A percentile compares a stretch with the other conserved stretches of the same genome.
phyloP scores from a whole-genome alignment of 306 rosid genomes.

The Quercus wislizeni region DNA sequence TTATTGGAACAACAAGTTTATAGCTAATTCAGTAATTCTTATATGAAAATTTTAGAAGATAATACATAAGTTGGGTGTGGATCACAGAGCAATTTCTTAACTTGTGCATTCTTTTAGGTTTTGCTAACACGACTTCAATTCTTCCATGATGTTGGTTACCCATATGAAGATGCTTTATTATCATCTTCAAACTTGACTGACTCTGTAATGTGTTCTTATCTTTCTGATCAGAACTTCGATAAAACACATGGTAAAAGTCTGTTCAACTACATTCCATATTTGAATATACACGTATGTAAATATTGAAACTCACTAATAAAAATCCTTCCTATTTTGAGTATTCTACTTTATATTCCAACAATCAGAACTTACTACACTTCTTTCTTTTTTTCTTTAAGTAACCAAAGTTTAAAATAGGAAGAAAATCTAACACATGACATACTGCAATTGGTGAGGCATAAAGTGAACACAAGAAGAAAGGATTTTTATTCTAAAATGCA shows the following conservation, averaged over 20 bases:
- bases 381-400: too few relatives aligned
- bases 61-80: not conserved
- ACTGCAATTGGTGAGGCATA: too few relatives aligned
- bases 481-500: too few relatives aligned
- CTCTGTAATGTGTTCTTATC: slow-evolving; percentile 59
- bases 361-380: too few relatives aligned
- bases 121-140: slow-evolving; percentile 58
- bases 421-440: too few relatives aligned
- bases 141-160: slow-evolving; percentile 67
- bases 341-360: too few relatives aligned
- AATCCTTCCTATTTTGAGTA: too few relatives aligned
- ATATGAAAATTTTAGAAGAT: not conserved
- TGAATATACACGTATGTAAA: not conserved
- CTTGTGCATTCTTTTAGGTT: slow-evolving; percentile 38
- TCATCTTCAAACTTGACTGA: slow-evolving; percentile 48
- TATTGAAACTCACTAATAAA: not conserved
- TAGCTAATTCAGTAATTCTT: slow-evolving; percentile 52
- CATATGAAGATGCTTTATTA: slow-evolving; percentile 42
- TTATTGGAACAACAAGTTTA: slow-evolving; percentile 75
- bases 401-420: too few relatives aligned
- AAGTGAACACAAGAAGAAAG: too few relatives aligned
- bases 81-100: not conserved
- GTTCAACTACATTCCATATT: not conserved
- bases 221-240: slow-evolving; percentile 36
- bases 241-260: slow-evolving; percentile 52